Evolutionary conservation across 345 rosid genomes (phyloP).

Genomic region (Eucalyptus shirleyi): DNA sequence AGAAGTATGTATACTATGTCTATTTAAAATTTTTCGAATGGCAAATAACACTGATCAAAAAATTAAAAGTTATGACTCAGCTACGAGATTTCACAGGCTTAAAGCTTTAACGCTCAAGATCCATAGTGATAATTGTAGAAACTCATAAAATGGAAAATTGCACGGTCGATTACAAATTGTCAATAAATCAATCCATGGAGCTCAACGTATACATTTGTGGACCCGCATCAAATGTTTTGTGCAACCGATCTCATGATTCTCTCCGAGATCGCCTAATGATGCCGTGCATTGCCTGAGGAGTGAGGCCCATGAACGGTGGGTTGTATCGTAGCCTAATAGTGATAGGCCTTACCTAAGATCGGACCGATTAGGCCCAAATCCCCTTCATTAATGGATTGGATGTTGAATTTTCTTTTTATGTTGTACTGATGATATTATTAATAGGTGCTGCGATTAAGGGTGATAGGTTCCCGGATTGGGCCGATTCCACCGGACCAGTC

Average conservation of each 20-base stretch:
- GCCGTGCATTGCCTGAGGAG: neutral
- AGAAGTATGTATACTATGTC: neutral
- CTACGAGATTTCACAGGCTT: fast-evolving
- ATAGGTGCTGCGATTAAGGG: neutral
- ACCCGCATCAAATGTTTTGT: too few species aligned
- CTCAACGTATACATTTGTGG: neutral
- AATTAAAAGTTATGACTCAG: fast-evolving
- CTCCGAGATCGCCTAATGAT: too few species aligned
- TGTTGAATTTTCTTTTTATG: neutral
- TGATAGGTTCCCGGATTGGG: neutral
- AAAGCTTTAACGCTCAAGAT: neutral
- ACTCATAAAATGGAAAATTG: neutral
- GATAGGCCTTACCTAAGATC: neutral
- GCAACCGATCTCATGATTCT: too few species aligned
- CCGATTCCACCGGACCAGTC: neutral
- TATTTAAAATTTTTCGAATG: neutral
- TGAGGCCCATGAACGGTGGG: neutral
- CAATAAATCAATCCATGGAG: neutral
- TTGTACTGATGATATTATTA: neutral
- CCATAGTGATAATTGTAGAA: neutral
- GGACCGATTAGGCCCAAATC: neutral
- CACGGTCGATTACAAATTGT: neutral
- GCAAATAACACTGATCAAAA: neutral
- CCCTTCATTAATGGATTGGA: neutral
- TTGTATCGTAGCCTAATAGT: neutral